These are phyloP conservation scores for Trypanosoma congolense DNA, from an alignment of 208 protist species.

Conservation along the genomic window DNA sequence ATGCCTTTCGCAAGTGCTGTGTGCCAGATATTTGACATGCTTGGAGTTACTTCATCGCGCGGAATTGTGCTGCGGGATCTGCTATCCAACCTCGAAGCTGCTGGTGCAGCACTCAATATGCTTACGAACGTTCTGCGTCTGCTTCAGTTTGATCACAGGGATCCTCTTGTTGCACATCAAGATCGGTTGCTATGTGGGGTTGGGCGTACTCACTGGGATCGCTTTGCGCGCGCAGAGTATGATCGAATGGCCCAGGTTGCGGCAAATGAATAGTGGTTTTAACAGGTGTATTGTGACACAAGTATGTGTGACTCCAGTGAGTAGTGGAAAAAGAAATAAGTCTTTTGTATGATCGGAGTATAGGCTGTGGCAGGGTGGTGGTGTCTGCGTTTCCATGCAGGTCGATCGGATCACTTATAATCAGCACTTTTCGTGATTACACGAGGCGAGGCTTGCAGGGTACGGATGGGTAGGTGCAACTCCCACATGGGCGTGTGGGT, in stretches of 20 bases:
- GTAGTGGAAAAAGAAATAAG: too few species aligned
- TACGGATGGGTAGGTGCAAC: too few species aligned
- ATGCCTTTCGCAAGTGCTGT: constrained; percentile 86
- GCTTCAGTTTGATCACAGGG: constrained; percentile 89
- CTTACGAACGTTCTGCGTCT: constrained; percentile 93
- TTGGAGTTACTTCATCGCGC: constrained; percentile 42
- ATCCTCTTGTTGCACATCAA: constrained; percentile 81
- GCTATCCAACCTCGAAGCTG: constrained; percentile 65
- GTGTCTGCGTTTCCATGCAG: too few species aligned
- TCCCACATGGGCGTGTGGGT: too few species aligned
- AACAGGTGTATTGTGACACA: background rate
- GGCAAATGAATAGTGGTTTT: constrained; percentile 34
- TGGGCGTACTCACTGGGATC: constrained; percentile 89
- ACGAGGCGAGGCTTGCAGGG: too few species aligned
- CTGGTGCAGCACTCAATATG: constrained; percentile 88
- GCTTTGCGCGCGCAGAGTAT: constrained; percentile 91
- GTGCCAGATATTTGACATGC: constrained; percentile 94
- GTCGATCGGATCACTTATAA: too few species aligned
- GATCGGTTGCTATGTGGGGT: constrained; percentile 59
- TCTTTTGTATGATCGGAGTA: too few species aligned
- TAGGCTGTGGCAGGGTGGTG: too few species aligned
- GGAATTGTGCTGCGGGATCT: constrained; percentile 86
- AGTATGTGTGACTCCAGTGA: too few species aligned
- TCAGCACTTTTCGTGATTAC: too few species aligned
- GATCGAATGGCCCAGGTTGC: constrained; percentile 85